These are phyloP conservation scores for Exserohilum rostratum DNA, from an alignment of 2,329 filamentous ascomycete species.

Conservation along the genomic window DNA sequence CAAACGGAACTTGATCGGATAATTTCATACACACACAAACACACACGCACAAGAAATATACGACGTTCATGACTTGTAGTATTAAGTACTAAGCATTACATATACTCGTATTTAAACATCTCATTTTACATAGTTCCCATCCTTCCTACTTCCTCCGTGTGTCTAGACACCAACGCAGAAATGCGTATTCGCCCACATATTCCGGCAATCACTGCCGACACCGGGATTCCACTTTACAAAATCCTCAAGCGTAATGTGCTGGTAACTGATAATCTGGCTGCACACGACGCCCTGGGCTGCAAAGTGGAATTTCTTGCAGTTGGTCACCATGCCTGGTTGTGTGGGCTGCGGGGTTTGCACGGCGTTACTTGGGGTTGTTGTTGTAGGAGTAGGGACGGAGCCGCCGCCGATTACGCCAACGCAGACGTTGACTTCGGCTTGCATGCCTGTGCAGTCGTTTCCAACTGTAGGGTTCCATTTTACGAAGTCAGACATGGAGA, in stretches of 20 bases:
- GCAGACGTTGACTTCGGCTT: background rate
- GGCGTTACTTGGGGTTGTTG: constrained; percentile 8
- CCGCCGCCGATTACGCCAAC: background rate
- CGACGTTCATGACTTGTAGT: too few relatives aligned
- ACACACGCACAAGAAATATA: too few relatives aligned
- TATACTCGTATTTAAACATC: too few relatives aligned
- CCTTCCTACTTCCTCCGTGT: too few relatives aligned
- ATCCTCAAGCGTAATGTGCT: constrained; percentile 4
- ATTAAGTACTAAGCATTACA: too few relatives aligned
- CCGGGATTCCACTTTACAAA: constrained; percentile 12
- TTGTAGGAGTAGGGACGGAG: background rate
- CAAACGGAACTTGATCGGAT: too few relatives aligned
- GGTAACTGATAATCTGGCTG: background rate
- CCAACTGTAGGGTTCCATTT: constrained; percentile 12
- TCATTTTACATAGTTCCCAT: too few relatives aligned
- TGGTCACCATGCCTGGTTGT: constrained; percentile 14
- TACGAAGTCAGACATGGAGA: constrained; percentile 5
- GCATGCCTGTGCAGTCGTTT: background rate
- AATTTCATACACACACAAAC: too few relatives aligned
- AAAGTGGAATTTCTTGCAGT: constrained; percentile 15
- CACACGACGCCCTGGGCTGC: background rate
- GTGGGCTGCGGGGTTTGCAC: constrained; percentile 11
- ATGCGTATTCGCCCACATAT: background rate
- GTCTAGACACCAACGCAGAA: background rate
- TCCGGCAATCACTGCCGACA: constrained; percentile 2